These are phyloP conservation scores for Sarocladium oryzae DNA, from an alignment of 2,329 filamentous ascomycete genomes.

Conservation along the genomic window DNA sequence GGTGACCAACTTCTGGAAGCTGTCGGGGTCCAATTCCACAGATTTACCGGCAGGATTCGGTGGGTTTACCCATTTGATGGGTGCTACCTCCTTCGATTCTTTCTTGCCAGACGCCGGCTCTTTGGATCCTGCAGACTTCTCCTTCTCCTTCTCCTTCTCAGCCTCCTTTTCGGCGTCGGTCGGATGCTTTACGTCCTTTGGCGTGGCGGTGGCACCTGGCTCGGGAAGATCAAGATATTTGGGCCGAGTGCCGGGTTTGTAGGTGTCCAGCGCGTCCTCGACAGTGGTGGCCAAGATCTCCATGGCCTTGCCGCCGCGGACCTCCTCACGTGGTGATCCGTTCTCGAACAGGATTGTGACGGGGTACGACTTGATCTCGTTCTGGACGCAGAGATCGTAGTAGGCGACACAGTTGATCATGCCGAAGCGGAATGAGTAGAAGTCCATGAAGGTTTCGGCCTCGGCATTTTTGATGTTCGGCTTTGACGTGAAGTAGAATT, in stretches of 20 bases:
- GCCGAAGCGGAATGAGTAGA: conserved; percentile 86
- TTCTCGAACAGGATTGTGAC: conserved; percentile 75
- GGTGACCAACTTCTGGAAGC: conserved; percentile 79
- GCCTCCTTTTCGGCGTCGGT: conserved; percentile 15
- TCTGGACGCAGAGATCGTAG: conserved; percentile 66
- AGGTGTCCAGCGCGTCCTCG: conserved; percentile 69
- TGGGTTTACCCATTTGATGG: conserved; percentile 16
- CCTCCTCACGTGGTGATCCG: conserved; percentile 58
- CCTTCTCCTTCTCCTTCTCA: conserved; percentile 22
- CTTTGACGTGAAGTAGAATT: conserved; percentile 88
- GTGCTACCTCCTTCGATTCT: neutral
- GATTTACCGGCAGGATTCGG: conserved; percentile 74
- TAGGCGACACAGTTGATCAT: conserved; percentile 80
- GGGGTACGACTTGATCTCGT: conserved; percentile 66
- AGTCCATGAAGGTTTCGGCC: conserved; percentile 62
- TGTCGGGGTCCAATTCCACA: conserved; percentile 70
- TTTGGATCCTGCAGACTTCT: conserved; percentile 37
- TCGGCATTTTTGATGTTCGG: conserved; percentile 51
- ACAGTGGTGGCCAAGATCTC: conserved; percentile 60
- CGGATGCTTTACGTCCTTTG: conserved; percentile 22
- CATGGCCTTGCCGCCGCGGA: conserved; percentile 63
- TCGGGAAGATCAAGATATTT: conserved; percentile 61
- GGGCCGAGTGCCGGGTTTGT: conserved; percentile 75
- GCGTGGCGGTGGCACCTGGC: conserved; percentile 52
- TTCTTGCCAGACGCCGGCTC: neutral